A percentile compares a stretch with the other conserved stretches of the same genome.
These are phyloP conservation scores for Solanum corneliomulleri DNA, from an alignment of 257 asterid species.

Conservation along the genomic window DNA sequence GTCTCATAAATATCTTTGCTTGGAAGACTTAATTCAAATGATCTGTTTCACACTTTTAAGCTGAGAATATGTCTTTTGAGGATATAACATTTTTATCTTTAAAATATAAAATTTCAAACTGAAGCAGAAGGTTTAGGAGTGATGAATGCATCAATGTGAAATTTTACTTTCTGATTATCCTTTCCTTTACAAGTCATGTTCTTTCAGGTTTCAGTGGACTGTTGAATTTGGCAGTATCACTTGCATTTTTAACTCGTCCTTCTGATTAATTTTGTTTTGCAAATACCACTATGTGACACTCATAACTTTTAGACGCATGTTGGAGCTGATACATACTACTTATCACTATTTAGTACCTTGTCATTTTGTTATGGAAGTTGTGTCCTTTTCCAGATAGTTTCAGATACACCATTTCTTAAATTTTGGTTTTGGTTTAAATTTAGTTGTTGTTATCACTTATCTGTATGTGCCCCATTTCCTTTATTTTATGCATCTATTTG, in stretches of 20 bases:
- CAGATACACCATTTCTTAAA: neutral
- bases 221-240: neutral
- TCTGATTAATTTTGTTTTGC: neutral
- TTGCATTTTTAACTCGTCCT: neutral
- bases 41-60: neutral
- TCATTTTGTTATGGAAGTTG: neutral
- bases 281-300: neutral
- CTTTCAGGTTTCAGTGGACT: neutral
- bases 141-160: neutral
- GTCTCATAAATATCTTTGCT: neutral
- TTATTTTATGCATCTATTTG: neutral
- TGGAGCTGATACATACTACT: neutral
- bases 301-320: neutral
- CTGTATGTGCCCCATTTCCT: neutral
- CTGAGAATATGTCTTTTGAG: neutral
- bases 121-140: neutral
- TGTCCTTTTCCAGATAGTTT: neutral
- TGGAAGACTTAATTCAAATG: neutral
- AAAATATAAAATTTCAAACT: neutral
- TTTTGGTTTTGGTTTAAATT: neutral
- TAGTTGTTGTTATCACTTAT: neutral
- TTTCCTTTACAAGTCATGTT: neutral
- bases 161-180: neutral
- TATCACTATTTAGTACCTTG: neutral
- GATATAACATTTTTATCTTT: neutral